phyloP scores from a whole-genome alignment of 73 alveolate genomes.

The Paramecium sexaurelia region DNA sequence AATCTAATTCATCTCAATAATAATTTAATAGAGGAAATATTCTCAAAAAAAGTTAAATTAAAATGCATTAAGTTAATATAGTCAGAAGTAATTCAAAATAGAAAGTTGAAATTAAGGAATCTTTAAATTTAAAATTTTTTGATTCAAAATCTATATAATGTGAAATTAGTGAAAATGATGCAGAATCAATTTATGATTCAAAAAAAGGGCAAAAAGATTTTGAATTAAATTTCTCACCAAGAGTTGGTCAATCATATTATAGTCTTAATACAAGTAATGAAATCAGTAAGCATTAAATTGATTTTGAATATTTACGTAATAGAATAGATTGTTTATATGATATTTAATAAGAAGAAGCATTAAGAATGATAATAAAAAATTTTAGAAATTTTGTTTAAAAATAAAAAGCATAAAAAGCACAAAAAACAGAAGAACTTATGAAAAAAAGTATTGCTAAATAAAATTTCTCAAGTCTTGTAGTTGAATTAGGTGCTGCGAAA shows the following conservation, averaged over 20 bases:
- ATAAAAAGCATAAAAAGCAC: not conserved
- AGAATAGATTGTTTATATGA: not conserved
- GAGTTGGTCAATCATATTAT: not conserved
- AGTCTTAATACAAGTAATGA: conserved; percentile 26
- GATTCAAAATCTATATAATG: conserved; percentile 7
- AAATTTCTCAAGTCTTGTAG: not conserved
- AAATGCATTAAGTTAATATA: not conserved
- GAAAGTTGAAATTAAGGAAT: not conserved
- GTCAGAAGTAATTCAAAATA: not conserved
- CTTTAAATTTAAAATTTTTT: not conserved
- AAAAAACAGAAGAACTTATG: not conserved
- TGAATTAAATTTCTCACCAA: not conserved
- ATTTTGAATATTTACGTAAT: not conserved
- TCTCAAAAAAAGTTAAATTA: not conserved
- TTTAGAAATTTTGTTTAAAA: not conserved
- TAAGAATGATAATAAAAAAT: conserved; percentile 4
- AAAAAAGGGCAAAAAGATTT: not conserved
- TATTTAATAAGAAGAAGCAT: conserved; percentile 8
- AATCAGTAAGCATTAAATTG: not conserved
- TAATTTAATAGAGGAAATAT: not conserved
- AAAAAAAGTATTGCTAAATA: not conserved
- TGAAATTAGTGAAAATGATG: not conserved
- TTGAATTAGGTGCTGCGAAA: not conserved
- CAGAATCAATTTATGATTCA: not conserved
- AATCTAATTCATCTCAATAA: not conserved